Evolutionary conservation across 805 yeast species (phyloP), one percentile per base, ranked within the genome.

Genomic region (Schwanniomyces pseudopolymorphus): DNA sequence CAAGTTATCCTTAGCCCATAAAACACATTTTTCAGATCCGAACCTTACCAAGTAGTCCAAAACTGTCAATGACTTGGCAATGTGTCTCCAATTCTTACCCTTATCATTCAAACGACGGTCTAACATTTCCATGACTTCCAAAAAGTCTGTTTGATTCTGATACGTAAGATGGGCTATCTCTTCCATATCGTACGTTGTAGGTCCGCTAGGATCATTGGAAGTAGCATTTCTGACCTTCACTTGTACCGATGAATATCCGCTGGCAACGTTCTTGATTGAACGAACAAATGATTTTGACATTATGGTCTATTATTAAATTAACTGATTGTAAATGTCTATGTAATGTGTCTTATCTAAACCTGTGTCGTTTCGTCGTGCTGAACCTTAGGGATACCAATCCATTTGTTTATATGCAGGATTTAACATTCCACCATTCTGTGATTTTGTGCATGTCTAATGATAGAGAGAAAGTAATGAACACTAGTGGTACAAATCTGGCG

Each of bases 11-110:
- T 83, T 86, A 50, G 91, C 83, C 99, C 99, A 92, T 33, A 84
- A 72, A 5, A 91, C 96, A 58, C 91, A 92, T 58, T 86, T 85
- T 55, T 90, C 96, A 17, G 90, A 79, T 33, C 97, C 99, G 49
- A 77, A 79, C 55, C 94, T 81, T 16, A 91, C 89, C 47, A 91
- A 73, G 67, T 84, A 92, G 59, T 91, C 97, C 55, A 92, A 75
- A n/a, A 92, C 84, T 1, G 96, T 86, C 51, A 92, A 75, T 1
- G 96, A 84, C 66, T 92, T 94, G 52, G 95, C 91, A 42, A 92
- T 91, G 64, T 92, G 99, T 54, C 96, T 80, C 97, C 97, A 92
- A 69, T 92, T 87, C 65, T 90, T 91, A 50, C 98, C 98, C 72
- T 91, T 91, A 63, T 92, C 98, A 61, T 92, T 92, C 53, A 92